A percentile compares a stretch with the other conserved stretches of the same genome.
Evolutionary conservation across 1,284 basidiomycete species (phyloP).

Genomic region (Boletus sp.): DNA sequence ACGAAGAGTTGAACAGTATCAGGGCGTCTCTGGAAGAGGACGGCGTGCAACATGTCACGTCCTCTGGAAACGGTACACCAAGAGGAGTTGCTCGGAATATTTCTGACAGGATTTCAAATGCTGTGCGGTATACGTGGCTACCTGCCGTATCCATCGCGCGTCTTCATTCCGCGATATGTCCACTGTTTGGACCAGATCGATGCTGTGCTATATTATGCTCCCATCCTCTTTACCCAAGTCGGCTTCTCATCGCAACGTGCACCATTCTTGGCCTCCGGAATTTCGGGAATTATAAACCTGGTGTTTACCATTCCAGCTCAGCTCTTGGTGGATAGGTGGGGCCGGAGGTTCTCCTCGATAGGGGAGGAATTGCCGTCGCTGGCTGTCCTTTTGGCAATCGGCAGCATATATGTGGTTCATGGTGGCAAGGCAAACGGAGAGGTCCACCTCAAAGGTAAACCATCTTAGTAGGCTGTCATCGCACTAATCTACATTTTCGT

Average conservation of each 20-base stretch:
- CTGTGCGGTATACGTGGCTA: slow-evolving; percentile 31
- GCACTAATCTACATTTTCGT: slow-evolving; percentile 46
- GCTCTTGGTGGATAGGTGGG: slow-evolving; percentile 43
- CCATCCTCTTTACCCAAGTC: slow-evolving; percentile 48
- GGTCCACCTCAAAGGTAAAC: slow-evolving; percentile 24
- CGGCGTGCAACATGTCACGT: slow-evolving; percentile 17
- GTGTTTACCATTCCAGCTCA: slow-evolving; percentile 41
- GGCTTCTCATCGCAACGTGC: slow-evolving; percentile 43
- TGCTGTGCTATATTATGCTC: slow-evolving; percentile 42
- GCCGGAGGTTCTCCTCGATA: slow-evolving; percentile 43
- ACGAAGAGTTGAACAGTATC: slow-evolving; percentile 26
- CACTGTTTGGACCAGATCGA: slow-evolving; percentile 19
- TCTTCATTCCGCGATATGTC: slow-evolving; percentile 24
- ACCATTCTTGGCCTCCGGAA: slow-evolving; percentile 50
- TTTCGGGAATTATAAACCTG: slow-evolving; percentile 49
- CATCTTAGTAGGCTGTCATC: slow-evolving; percentile 41
- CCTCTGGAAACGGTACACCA: slow-evolving; percentile 31
- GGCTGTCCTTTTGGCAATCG: slow-evolving; percentile 40
- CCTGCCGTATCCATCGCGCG: not conserved
- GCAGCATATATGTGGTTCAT: slow-evolving; percentile 40
- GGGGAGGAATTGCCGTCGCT: slow-evolving; percentile 43
- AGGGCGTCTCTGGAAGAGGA: slow-evolving; percentile 26
- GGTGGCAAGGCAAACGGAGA: slow-evolving; percentile 27
- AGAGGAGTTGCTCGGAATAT: slow-evolving; percentile 43
- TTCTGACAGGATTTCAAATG: slow-evolving; percentile 46